phyloP scores from a whole-genome alignment of 306 rosid species.

The Dryas alaskensis region DNA sequence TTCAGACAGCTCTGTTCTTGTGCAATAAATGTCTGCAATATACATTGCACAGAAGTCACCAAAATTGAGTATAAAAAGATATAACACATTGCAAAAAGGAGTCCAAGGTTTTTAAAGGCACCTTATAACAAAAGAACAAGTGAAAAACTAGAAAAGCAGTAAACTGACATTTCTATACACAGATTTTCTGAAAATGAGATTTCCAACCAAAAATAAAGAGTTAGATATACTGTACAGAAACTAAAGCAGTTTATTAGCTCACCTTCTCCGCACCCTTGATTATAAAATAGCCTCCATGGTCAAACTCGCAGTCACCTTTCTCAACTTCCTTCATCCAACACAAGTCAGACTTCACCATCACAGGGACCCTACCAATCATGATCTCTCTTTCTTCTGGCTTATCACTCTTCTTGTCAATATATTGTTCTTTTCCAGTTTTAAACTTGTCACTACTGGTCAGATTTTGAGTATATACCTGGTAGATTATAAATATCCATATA shows the following conservation, averaged over 20 bases:
- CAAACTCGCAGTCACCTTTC: conserved; percentile 81
- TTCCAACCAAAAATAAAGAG: not conserved
- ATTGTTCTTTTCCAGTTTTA: conserved; percentile 71
- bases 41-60: conserved; percentile 14
- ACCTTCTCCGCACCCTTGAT: conserved; percentile 97
- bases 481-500: conserved; percentile 28
- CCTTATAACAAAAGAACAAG: not conserved
- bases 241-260: conserved; percentile 18
- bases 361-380: conserved; percentile 74
- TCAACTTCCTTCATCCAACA: conserved; percentile 80
- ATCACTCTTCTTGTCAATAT: conserved; percentile 34
- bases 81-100: not conserved
- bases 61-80: not conserved
- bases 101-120: not conserved
- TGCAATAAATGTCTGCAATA: conserved; percentile 81
- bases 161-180: not conserved
- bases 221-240: not conserved
- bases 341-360: conserved; percentile 87
- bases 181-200: not conserved
- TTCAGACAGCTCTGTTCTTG: conserved; percentile 75
- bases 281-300: conserved; percentile 86
- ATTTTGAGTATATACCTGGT: conserved; percentile 55
- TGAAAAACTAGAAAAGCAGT: not conserved
- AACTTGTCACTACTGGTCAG: conserved; percentile 73
- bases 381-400: conserved; percentile 51